Evolutionary conservation across 306 rosid genomes (phyloP).

Genomic region (Benincasa hispida): DNA sequence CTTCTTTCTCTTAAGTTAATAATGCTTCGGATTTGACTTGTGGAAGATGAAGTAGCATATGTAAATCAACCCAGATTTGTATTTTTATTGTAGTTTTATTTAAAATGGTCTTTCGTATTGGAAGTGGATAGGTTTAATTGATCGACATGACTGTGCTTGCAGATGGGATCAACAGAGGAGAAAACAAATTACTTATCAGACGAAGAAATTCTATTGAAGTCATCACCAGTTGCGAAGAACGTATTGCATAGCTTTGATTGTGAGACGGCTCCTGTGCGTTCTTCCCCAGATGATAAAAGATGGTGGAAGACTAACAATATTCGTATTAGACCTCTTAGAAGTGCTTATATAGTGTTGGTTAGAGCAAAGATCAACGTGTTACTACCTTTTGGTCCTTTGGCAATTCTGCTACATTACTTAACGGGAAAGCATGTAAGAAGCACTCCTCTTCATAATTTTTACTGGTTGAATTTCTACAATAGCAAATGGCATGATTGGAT

Average conservation of each 20-base stretch:
- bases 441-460: neutral
- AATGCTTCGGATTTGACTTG: neutral
- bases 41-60: neutral
- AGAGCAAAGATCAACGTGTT: slow-evolving; percentile 66
- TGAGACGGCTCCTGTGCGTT: slow-evolving; percentile 24
- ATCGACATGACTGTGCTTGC: slow-evolving; percentile 6
- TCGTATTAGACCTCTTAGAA: slow-evolving; percentile 24
- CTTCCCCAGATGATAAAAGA: slow-evolving; percentile 16
- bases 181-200: slow-evolving; percentile 33
- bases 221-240: slow-evolving; percentile 28
- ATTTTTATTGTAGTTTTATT: neutral
- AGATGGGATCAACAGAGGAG: slow-evolving; percentile 41
- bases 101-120: neutral
- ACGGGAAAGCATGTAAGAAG: slow-evolving; percentile 53
- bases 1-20: neutral
- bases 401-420: slow-evolving; percentile 52
- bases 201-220: slow-evolving; percentile 39
- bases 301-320: slow-evolving; percentile 21
- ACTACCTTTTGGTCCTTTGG: slow-evolving; percentile 80
- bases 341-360: slow-evolving; percentile 42
- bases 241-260: slow-evolving; percentile 24
- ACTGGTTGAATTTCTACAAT: neutral
- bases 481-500: neutral
- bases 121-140: neutral
- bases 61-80: neutral